Evolutionary conservation across 2,329 filamentous ascomycete genomes (phyloP), one percentile per base, ranked within the genome.

Genomic region (Fusarium temperatum): DNA sequence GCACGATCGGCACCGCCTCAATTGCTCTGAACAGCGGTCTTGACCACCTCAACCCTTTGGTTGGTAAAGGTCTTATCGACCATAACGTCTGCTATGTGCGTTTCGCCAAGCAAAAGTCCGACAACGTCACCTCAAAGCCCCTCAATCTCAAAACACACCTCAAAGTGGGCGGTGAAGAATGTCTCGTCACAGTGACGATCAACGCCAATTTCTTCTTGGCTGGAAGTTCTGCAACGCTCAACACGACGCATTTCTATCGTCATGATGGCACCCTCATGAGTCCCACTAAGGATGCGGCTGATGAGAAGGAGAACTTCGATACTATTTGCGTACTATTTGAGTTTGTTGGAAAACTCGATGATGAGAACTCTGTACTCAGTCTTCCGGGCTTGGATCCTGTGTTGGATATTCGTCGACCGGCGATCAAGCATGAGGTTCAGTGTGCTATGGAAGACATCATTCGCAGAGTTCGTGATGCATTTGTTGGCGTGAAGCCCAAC

Each of bases 151-250:
- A 74, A n/a, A 62, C 64, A 0, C 68, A 72, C 20, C 38, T 70
- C 12, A 66, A 63, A 7, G 59, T 75, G 1, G 72, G 55, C 0
- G 72, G 51, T 0, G 58, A 69, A 38, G 58, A 69, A 14, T 63
- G 64, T 24, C 63, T 75, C 2, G 39, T 74, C 30, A 74, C 71
- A 0, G 71, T 74, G 9, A 75, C 72, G 3, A 68, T 75, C 47
- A 75, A 75, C 6, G 72, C 72, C 3, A 75, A 72, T 18, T 75
- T 72, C 38, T 74, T 75, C 64, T 41, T 75, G 0, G 61, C 72
- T 6, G 72, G 72, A 28, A 75, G 64, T 35, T 75, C 72, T 12
- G 72, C 72, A 0, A 57, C 64, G 3, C 54, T 75, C 11, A 67
- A 60, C 12, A 75, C 72, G 1, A 72, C 72, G 0, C 71, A 75